Conservation (phyloP, 441 rosid species). For the Aquilaria agallochum region DNA sequence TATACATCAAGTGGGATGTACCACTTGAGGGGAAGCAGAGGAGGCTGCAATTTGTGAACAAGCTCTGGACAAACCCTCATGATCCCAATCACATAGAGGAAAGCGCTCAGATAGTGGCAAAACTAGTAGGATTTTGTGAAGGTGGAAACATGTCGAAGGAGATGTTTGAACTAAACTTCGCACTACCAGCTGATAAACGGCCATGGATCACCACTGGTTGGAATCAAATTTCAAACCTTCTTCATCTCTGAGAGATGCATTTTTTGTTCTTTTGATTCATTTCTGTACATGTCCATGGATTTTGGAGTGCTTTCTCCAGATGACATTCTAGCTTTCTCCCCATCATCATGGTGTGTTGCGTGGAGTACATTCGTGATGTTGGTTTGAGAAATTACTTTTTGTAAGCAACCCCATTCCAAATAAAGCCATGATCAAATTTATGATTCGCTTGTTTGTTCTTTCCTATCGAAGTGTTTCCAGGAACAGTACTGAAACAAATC, state of each 20-base stretch:
- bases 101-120: constrained; percentile 96
- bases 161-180: constrained; percentile 98
- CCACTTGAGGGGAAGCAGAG: constrained; percentile 96
- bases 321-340: constrained; percentile 7
- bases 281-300: constrained; percentile 33
- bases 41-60: constrained; percentile 85
- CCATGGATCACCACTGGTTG: constrained; percentile 83
- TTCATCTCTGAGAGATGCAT: constrained; percentile 47
- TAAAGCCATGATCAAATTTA: too few species aligned
- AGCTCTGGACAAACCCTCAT: constrained; percentile 93
- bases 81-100: constrained; percentile 79
- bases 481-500: too few species aligned
- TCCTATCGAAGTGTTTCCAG: too few species aligned
- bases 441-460: too few species aligned
- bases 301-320: constrained; percentile 33
- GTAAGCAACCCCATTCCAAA: constrained; percentile 2
- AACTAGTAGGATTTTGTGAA: constrained; percentile 90
- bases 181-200: constrained; percentile 74
- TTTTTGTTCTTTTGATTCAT: constrained; percentile 18
- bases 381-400: constrained; percentile 11
- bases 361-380: constrained; percentile 22
- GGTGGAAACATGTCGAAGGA: constrained; percentile 86
- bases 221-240: constrained; percentile 87
- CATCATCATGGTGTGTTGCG: constrained; percentile 9
- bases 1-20: constrained; percentile 88